Evolutionary conservation across 805 yeast genomes (phyloP).

Genomic region (baker's yeast (Saccharomyces cerevisiae)): DNA sequence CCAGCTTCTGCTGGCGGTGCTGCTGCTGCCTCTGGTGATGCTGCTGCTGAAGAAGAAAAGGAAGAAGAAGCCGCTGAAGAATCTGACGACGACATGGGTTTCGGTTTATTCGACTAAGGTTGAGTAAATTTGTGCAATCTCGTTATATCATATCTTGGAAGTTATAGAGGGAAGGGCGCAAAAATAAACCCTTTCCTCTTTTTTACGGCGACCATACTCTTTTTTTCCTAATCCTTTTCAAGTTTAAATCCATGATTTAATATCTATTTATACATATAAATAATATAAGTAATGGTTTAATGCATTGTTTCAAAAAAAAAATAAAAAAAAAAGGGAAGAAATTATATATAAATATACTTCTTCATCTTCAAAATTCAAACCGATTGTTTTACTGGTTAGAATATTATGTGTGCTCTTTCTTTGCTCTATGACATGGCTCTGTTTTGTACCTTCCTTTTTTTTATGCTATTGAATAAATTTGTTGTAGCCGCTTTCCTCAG

Average conservation of each 20-base stretch:
- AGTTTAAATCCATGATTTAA: background rate
- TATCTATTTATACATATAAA: background rate
- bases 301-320: background rate
- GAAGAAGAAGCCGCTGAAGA: slow-evolving; percentile 54
- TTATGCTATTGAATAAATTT: background rate
- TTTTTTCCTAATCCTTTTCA: background rate
- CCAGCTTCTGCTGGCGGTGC: slow-evolving; percentile 78
- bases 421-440: background rate
- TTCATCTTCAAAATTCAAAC: too few species aligned
- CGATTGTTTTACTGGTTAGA: background rate
- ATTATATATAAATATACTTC: too few species aligned
- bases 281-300: background rate
- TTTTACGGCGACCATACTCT: background rate
- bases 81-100: slow-evolving; percentile 83
- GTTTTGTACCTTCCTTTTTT: background rate
- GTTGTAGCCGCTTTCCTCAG: background rate
- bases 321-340: too few species aligned
- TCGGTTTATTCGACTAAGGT: slow-evolving; percentile 94
- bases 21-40: slow-evolving; percentile 63
- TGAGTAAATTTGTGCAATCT: slow-evolving; percentile 3
- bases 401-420: background rate
- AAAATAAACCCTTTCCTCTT: background rate
- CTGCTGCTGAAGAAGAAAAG: slow-evolving; percentile 55
- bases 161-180: background rate
- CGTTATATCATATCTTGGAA: background rate